Evolutionary conservation across 2,329 filamentous ascomycete genomes (phyloP), one percentile per base, ranked within the genome.

Genomic region (Fusarium anthophilum): DNA sequence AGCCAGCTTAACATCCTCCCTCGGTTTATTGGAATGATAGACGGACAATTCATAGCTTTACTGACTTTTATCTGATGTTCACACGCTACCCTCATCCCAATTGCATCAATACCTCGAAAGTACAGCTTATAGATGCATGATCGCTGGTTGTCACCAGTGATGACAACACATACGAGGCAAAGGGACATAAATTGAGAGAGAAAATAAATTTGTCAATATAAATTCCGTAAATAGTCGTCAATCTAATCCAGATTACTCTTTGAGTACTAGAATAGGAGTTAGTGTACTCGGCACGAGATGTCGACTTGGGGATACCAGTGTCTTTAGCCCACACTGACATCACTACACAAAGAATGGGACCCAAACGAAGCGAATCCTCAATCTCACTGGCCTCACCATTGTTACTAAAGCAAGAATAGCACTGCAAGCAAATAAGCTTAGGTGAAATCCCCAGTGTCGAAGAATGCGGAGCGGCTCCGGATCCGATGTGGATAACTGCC

Each of bases 41-140:
- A n/a, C 24, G 1, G 4, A 13, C 22, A 18, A 22, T 2, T 0
- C 5, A 39, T 28, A 13, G 20, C 5, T 28, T 10, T 13, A 2
- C 2, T 22, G 24, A 12, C 18, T 38, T 28, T 13, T n/a, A 39
- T 22, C 24, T 11, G 20, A 11, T 5, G 10, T 28, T 39, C 20
- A 54, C 3, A 22, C 8, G 4, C 10, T 38, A 38, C 35, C 35
- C 20, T 28, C 35, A 39, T 28, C 14, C 14, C 26, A 14, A 22
- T 26, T 37, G 18, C 8, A 8, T 17, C 24, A 10, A 3, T 39
- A 6, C 20, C n/a, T 26, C 2, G 7, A 9, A 32, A 53, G 18
- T 22, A 22, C 20, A 20, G 6, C 12, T 37, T 15, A 15, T 20
- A 20, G 18, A 37, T 37, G 18, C n/a, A 26, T 22, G n/a, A 37